Evolutionary conservation across 805 yeast species (phyloP).

Genomic region (Tetrapisispora fleetii): DNA sequence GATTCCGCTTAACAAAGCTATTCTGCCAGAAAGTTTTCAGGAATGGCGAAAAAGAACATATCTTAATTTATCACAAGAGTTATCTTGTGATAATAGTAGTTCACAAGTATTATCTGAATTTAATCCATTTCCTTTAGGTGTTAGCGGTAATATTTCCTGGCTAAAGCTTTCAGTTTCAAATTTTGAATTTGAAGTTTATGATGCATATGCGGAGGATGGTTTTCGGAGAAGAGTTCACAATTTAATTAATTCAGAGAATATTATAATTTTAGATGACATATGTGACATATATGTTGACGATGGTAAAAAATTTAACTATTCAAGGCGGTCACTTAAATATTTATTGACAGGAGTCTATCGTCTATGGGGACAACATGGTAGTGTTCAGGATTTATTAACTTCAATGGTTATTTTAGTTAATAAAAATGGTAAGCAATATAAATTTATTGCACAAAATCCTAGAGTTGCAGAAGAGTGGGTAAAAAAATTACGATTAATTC

Average conservation of each 20-base stretch:
- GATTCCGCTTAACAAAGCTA: slow-evolving; percentile 42
- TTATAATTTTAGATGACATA: slow-evolving; percentile 51
- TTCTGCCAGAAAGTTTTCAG: slow-evolving; percentile 48
- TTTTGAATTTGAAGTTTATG: slow-evolving; percentile 37
- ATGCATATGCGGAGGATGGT: slow-evolving; percentile 52
- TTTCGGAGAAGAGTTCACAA: slow-evolving; percentile 50
- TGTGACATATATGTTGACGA: slow-evolving; percentile 31
- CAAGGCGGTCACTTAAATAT: background rate
- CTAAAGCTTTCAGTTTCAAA: slow-evolving; percentile 31
- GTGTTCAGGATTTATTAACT: slow-evolving; percentile 29
- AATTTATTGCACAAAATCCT: slow-evolving; percentile 47
- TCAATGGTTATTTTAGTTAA: slow-evolving; percentile 46
- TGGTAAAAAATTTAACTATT: slow-evolving; percentile 13
- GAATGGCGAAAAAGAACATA: slow-evolving; percentile 4
- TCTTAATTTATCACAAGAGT: background rate
- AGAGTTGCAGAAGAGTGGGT: slow-evolving; percentile 58
- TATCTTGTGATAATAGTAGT: background rate
- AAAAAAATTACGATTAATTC: slow-evolving; percentile 34
- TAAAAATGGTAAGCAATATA: slow-evolving; percentile 36
- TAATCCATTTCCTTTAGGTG: slow-evolving; percentile 46
- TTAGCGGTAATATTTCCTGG: slow-evolving; percentile 53
- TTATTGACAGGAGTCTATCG: slow-evolving; percentile 7
- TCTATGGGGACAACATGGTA: slow-evolving; percentile 13
- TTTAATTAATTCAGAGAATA: slow-evolving; percentile 46
- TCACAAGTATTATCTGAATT: slow-evolving; percentile 10